These are phyloP conservation scores for Petrea volubilis DNA, from an alignment of 257 asterid genomes.

Conservation along the genomic window DNA sequence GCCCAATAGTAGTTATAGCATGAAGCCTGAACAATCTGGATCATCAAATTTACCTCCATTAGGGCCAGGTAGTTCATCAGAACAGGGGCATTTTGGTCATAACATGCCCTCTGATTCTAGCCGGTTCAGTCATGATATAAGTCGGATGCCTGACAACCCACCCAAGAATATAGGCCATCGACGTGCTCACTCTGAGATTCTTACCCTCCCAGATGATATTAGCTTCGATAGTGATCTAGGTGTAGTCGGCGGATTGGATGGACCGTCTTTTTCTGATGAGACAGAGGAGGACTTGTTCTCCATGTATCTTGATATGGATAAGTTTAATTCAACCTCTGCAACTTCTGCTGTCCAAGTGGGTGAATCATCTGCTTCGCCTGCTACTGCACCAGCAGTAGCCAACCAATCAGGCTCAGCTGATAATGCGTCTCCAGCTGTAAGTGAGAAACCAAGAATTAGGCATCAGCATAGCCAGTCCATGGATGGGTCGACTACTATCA, in stretches of 20 bases:
- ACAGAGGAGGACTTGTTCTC: constrained; percentile 82
- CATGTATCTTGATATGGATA: constrained; percentile 86
- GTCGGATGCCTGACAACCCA: constrained; percentile 92
- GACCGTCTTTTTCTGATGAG: constrained; percentile 83
- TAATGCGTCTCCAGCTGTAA: constrained; percentile 29
- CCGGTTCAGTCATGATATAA: constrained; percentile 75
- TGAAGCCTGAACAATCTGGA: constrained; percentile 55
- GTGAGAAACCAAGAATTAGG: constrained; percentile 75
- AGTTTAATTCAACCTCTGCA: constrained; percentile 73
- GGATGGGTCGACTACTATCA: constrained; percentile 92
- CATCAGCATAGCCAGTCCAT: constrained; percentile 98
- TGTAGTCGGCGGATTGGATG: constrained; percentile 89
- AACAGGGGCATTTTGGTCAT: constrained; percentile 60
- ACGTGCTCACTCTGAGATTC: constrained; percentile 93
- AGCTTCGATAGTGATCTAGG: constrained; percentile 96
- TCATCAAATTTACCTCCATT: constrained; percentile 61
- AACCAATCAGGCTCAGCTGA: constrained; percentile 40
- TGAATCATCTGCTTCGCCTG: constrained; percentile 59
- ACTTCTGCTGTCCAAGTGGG: constrained; percentile 70
- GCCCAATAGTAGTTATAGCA: constrained; percentile 46
- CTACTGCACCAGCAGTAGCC: constrained; percentile 29
- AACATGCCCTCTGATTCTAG: constrained; percentile 47
- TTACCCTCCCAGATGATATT: constrained; percentile 90
- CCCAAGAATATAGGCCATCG: constrained; percentile 81
- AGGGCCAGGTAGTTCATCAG: constrained; percentile 55